A percentile compares a stretch with the other conserved stretches of the same genome.
Conservation (phyloP, 139 green algal genomes). For the Chlamydomonas sp. region DNA sequence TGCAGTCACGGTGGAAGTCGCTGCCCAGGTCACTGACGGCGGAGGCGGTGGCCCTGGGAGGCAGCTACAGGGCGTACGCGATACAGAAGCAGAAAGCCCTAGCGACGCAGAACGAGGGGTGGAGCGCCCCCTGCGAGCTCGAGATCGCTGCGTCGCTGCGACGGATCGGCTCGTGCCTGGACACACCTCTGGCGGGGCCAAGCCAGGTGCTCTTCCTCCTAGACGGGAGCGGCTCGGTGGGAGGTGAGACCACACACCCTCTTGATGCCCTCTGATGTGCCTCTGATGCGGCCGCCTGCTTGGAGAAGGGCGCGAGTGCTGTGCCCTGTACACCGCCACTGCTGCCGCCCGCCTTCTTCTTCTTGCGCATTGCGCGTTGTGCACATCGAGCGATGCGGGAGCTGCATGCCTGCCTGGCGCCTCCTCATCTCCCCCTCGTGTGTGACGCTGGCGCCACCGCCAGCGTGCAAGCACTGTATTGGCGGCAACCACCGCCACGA, state of each 20-base stretch:
- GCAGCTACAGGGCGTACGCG: background rate
- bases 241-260: background rate
- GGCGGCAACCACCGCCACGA: too few species aligned
- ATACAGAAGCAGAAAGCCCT: background rate
- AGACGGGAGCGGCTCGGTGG: background rate
- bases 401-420: too few species aligned
- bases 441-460: too few species aligned
- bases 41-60: background rate
- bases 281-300: too few species aligned
- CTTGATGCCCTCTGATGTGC: too few species aligned
- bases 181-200: background rate
- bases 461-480: too few species aligned
- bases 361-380: too few species aligned
- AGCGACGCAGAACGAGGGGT: background rate
- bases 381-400: too few species aligned
- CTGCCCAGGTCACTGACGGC: background rate
- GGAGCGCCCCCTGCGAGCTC: conserved; percentile 1
- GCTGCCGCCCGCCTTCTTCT: too few species aligned
- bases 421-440: too few species aligned
- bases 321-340: too few species aligned
- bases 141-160: background rate
- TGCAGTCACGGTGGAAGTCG: background rate
- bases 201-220: conserved; percentile 11
- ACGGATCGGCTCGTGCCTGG: background rate
- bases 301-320: too few species aligned